Conservation (phyloP, 805 yeast species). For the Yamadazyma insecticola region DNA sequence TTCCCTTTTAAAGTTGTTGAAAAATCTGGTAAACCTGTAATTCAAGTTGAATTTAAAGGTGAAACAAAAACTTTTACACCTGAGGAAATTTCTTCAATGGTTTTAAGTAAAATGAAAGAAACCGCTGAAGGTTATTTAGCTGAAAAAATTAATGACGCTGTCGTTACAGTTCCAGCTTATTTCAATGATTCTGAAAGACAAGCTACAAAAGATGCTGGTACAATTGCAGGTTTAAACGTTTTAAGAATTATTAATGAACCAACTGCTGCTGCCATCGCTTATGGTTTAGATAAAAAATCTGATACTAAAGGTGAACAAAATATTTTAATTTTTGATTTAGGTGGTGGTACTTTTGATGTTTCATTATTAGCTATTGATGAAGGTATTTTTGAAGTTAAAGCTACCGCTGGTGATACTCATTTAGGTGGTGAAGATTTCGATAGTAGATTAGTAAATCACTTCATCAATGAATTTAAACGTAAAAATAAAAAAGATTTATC, state of each 20-base stretch:
- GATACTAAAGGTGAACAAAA: slow-evolving; percentile 63
- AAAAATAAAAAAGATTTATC: slow-evolving; percentile 83
- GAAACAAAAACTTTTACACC: slow-evolving; percentile 85
- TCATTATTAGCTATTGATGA: slow-evolving; percentile 82
- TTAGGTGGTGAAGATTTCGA: slow-evolving; percentile 98
- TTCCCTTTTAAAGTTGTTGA: slow-evolving; percentile 81
- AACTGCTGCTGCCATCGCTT: slow-evolving; percentile 44
- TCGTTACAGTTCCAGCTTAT: slow-evolving; percentile 41
- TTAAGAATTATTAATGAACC: slow-evolving; percentile 42
- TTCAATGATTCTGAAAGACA: slow-evolving; percentile 43
- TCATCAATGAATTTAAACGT: slow-evolving; percentile 90
- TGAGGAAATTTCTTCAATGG: slow-evolving; percentile 93
- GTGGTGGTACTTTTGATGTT: slow-evolving; percentile 98
- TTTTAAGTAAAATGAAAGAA: slow-evolving; percentile 86
- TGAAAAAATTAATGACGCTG: slow-evolving; percentile 59
- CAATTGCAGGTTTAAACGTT: slow-evolving; percentile 43
- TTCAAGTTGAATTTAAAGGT: slow-evolving; percentile 84
- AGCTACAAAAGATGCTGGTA: slow-evolving; percentile 42
- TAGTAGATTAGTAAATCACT: slow-evolving; percentile 82
- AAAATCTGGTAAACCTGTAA: slow-evolving; percentile 80
- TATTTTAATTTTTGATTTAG: slow-evolving; percentile 88
- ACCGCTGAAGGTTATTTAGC: slow-evolving; percentile 92
- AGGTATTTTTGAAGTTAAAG: slow-evolving; percentile 89
- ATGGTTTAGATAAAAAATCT: slow-evolving; percentile 49
- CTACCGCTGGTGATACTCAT: slow-evolving; percentile 95